A percentile compares a stretch with the other conserved stretches of the same genome.
Evolutionary conservation across 331 rosid genomes (phyloP).

Genomic region (Phaseolus coccineus): DNA sequence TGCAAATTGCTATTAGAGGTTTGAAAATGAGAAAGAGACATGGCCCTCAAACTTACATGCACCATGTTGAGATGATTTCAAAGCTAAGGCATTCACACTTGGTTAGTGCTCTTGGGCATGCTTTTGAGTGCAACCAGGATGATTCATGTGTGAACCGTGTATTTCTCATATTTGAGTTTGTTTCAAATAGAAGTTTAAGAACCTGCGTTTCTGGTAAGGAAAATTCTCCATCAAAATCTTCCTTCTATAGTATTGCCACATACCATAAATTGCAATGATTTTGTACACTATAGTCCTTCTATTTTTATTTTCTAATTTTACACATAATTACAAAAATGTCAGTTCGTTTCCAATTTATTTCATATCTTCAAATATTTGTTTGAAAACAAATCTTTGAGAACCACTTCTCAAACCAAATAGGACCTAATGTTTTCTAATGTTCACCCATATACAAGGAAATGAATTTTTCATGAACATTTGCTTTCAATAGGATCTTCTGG

Average conservation of each 20-base stretch:
- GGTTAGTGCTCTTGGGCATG: conserved; percentile 84
- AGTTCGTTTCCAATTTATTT: not conserved
- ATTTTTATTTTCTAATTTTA: not conserved
- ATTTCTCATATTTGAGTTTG: conserved; percentile 69
- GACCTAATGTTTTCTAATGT: not conserved
- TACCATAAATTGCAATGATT: not conserved
- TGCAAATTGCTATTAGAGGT: conserved; percentile 67
- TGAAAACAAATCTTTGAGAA: not conserved
- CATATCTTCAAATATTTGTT: not conserved
- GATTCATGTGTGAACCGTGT: conserved; percentile 66
- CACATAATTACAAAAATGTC: not conserved
- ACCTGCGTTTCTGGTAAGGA: conserved; percentile 68
- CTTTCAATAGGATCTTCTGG: conserved; percentile 61
- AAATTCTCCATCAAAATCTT: conserved; percentile 15
- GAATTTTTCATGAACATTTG: conserved; percentile 21
- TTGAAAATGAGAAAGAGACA: conserved; percentile 72
- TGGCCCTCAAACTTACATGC: conserved; percentile 67
- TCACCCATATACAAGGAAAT: conserved; percentile 29
- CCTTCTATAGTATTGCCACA: not conserved
- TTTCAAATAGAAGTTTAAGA: conserved; percentile 65
- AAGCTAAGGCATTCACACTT: conserved; percentile 79
- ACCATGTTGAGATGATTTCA: conserved; percentile 75
- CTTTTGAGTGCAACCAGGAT: conserved; percentile 70
- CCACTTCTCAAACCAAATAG: not conserved
- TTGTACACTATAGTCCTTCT: not conserved